Conservation (phyloP, 768 basidiomycete genomes). For the Jaapia argillacea region DNA sequence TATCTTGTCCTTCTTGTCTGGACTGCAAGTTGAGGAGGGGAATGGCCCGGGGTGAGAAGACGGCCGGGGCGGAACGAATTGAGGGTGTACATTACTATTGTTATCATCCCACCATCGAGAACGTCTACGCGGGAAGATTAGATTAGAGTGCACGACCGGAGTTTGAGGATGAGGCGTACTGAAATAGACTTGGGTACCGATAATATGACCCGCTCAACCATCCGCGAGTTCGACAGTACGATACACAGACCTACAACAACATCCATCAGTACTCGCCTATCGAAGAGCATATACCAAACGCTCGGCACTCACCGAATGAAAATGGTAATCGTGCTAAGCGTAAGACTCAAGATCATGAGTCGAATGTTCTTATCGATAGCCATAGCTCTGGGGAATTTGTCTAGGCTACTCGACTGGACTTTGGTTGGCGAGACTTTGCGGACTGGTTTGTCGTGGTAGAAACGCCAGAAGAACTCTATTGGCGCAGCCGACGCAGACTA, state of each 20-base stretch:
- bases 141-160: no score
- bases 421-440: slow-evolving; percentile 1
- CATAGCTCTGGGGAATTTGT: no score
- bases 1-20: no score
- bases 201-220: slow-evolving; percentile 42
- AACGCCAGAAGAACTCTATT: slow-evolving; percentile 35
- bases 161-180: slow-evolving; percentile 17
- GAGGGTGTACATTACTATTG: no score
- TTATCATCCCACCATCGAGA: no score
- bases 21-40: no score
- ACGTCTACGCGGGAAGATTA: no score
- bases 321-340: slow-evolving; percentile 32
- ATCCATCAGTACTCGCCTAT: not conserved
- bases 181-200: slow-evolving; percentile 37
- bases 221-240: slow-evolving; percentile 38
- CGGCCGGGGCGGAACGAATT: no score
- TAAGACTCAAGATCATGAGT: slow-evolving; percentile 11
- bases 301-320: slow-evolving; percentile 33
- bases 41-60: no score
- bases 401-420: no score
- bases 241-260: slow-evolving; percentile 30
- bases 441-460: slow-evolving; percentile 28
- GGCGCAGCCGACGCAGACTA: slow-evolving; percentile 28
- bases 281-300: slow-evolving; percentile 7
- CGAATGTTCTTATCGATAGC: no score